Conservation (phyloP, 1,284 basidiomycete species). For the Laetiporus sulphureus region DNA sequence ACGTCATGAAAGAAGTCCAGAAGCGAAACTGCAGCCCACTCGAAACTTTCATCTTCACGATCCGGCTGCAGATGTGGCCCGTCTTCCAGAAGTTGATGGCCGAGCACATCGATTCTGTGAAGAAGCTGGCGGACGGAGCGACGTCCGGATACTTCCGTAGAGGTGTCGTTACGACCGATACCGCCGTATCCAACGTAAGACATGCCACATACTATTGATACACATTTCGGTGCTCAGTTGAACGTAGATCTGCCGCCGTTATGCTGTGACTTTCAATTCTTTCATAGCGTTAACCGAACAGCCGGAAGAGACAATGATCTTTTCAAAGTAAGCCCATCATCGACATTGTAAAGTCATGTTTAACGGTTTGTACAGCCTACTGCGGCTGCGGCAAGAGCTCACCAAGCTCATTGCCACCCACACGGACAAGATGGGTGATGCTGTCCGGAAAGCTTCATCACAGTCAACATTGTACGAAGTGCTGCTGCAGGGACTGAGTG, state of each 20-base stretch:
- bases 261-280: slow-evolving; percentile 73
- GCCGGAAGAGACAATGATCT: slow-evolving; percentile 91
- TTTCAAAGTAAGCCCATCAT: slow-evolving; percentile 65
- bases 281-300: slow-evolving; percentile 76
- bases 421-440: slow-evolving; percentile 60
- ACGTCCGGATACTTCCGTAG: slow-evolving; percentile 61
- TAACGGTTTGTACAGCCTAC: slow-evolving; percentile 43
- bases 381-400: slow-evolving; percentile 84
- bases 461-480: slow-evolving; percentile 71
- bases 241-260: slow-evolving; percentile 54
- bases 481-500: slow-evolving; percentile 73
- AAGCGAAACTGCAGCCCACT: slow-evolving; percentile 72
- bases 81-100: slow-evolving; percentile 85
- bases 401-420: slow-evolving; percentile 72
- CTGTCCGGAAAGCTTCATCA: slow-evolving; percentile 57
- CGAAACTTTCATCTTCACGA: slow-evolving; percentile 70
- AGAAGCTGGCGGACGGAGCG: slow-evolving; percentile 70
- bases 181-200: slow-evolving; percentile 54
- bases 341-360: slow-evolving; percentile 2
- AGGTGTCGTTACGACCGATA: slow-evolving; percentile 61
- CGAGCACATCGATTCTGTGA: slow-evolving; percentile 76
- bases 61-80: slow-evolving; percentile 86
- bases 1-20: slow-evolving; percentile 66
- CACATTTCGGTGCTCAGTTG: not conserved
- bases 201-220: not conserved